Evolutionary conservation across 2,329 filamentous ascomycete genomes (phyloP).

Genomic region (Orbilia javanica): DNA sequence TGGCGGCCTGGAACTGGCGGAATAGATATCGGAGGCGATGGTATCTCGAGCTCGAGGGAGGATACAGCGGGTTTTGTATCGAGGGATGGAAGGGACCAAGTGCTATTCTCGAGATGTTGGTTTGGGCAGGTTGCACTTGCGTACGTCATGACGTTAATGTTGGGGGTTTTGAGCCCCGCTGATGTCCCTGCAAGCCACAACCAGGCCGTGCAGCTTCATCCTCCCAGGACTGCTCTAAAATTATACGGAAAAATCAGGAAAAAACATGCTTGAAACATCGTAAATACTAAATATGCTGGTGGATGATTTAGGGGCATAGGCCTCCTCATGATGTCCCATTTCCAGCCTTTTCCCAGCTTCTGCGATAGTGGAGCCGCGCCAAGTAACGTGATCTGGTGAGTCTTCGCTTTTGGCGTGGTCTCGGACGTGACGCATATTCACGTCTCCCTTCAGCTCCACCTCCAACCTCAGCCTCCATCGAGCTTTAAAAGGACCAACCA

Average conservation of each 20-base stretch:
- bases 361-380: neutral
- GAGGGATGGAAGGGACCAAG: neutral
- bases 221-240: neutral
- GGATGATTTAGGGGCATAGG: too few relatives aligned
- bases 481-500: neutral
- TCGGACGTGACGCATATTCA: slow-evolving; percentile 58
- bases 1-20: neutral
- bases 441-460: slow-evolving; percentile 14
- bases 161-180: slow-evolving; percentile 39
- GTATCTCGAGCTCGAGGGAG: neutral
- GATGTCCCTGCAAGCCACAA: slow-evolving; percentile 4
- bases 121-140: slow-evolving; percentile 7
- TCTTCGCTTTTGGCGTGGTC: slow-evolving; percentile 29
- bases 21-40: neutral
- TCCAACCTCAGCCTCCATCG: slow-evolving; percentile 3
- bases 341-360: too few relatives aligned
- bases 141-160: slow-evolving; percentile 45
- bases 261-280: neutral
- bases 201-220: neutral
- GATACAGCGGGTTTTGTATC: neutral
- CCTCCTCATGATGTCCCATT: neutral
- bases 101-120: slow-evolving; percentile 14
- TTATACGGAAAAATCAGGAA: neutral
- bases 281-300: too few relatives aligned
- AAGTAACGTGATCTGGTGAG: slow-evolving; percentile 56